Evolutionary conservation across 2,329 filamentous ascomycete genomes (phyloP).

Genomic region (Thermoascus crustaceus): DNA sequence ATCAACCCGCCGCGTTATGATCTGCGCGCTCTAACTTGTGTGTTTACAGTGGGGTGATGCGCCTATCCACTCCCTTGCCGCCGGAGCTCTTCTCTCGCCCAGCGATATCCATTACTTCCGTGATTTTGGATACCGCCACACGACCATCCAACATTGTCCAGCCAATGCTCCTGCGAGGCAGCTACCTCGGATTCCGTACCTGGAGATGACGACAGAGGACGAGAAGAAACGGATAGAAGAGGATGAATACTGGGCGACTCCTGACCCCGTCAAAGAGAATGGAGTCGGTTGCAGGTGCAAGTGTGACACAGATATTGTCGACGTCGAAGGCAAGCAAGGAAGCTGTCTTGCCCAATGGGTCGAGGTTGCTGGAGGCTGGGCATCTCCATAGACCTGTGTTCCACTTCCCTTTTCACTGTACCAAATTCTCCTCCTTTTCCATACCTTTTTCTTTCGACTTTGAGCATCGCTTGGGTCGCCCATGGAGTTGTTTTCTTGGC

Average conservation of each 20-base stretch:
- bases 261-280: conserved; percentile 83
- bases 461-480: conserved; percentile 25
- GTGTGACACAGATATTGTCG: conserved; percentile 94
- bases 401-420: conserved; percentile 15
- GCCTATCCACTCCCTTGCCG: conserved; percentile 93
- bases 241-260: conserved; percentile 90
- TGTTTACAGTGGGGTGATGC: conserved; percentile 86
- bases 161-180: conserved; percentile 89
- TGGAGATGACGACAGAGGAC: conserved; percentile 72
- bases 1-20: conserved; percentile 4
- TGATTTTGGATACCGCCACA: conserved; percentile 96
- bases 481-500: conserved; percentile 26
- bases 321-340: conserved; percentile 95
- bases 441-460: conserved; percentile 23
- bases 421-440: conserved; percentile 21
- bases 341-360: conserved; percentile 96
- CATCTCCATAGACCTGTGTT: conserved; percentile 43
- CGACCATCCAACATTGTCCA: conserved; percentile 96
- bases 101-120: conserved; percentile 97
- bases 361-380: conserved; percentile 91
- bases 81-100: conserved; percentile 73
- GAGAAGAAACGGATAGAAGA: conserved; percentile 82
- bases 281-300: conserved; percentile 93
- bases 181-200: conserved; percentile 67
- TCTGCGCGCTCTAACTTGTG: conserved; percentile 31